These are phyloP conservation scores for Mortierella polycephala DNA, from an alignment of 371 early-diverging fungal species.

Conservation along the genomic window DNA sequence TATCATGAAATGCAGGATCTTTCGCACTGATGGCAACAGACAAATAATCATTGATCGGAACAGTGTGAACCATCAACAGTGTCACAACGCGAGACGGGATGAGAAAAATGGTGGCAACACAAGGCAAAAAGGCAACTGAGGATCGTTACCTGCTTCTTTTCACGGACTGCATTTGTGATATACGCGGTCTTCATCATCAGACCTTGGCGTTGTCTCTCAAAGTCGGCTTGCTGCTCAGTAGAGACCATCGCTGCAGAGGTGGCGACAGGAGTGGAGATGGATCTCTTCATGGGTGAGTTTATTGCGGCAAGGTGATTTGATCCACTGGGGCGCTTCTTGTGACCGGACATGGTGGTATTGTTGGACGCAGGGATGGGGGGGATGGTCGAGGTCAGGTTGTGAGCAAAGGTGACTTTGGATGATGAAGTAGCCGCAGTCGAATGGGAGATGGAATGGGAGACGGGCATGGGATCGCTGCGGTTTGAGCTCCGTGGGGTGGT, in stretches of 20 bases:
- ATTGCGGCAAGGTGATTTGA: constrained; percentile 15
- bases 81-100: not conserved
- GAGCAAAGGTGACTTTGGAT: constrained; percentile 32
- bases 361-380: constrained; percentile 4
- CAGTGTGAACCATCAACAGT: not conserved
- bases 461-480: constrained; percentile 28
- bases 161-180: constrained; percentile 43
- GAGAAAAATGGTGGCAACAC: constrained; percentile 14
- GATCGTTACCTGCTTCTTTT: constrained; percentile 46
- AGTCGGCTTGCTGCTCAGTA: constrained; percentile 36
- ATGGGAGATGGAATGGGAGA: constrained; percentile 20
- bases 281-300: constrained; percentile 41
- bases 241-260: constrained; percentile 45
- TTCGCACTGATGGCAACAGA: too few species aligned
- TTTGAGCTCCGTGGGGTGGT: not conserved
- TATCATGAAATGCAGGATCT: not conserved
- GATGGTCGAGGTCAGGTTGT: constrained; percentile 8
- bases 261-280: constrained; percentile 35
- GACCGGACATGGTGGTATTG: constrained; percentile 7
- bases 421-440: constrained; percentile 22
- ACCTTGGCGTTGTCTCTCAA: constrained; percentile 48
- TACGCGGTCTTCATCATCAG: constrained; percentile 50
- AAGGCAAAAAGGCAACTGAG: not conserved
- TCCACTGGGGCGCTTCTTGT: constrained; percentile 36
- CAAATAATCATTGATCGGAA: too few species aligned